Base-by-base conservation (phyloP, 495 filamentous ascomycete species). In the Delitschia confertaspora region DNA sequence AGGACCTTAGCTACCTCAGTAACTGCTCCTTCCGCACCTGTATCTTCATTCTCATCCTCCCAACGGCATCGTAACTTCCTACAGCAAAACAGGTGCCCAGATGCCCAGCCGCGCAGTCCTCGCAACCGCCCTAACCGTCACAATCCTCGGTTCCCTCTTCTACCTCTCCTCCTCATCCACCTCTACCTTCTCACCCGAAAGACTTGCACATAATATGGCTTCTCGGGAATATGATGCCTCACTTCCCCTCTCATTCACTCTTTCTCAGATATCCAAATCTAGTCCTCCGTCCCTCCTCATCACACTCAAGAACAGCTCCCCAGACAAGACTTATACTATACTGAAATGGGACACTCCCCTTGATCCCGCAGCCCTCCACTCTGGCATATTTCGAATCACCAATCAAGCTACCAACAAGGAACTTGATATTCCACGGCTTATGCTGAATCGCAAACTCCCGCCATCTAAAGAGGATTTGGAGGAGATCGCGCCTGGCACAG, bases 331-430 rank as follows among this genome's bases (percentile, higher is more conserved):
- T 8, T 52, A 45, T 26, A 57, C 53, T 2, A 18, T 57, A 23
- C 32, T 57, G 32, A 45, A 45, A 36, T 57, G 53, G 53, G 40
- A 34, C 27, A 52, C 48, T 7, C 53, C 53, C 2, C 36, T 57
- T 2, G 53, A 57, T 26, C 19, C 33, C 1, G 33, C 48, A 26
- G 53, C 53, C 5, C 13, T 26, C 5, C 52, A 52, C 22, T 33
- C 53, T 1, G 53, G 49, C 13, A 18, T 57, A 3, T 57, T 52
- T 30, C 33, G 33, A 6, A 8, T 53, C 9, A 17, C 22, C 4
- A 33, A 57, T 18, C 38, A 6, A n/a, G 49, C 31, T 11, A 31
- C 48, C 19, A 40, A 36, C 5, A 21, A 48, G n/a, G 45, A 48
- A 26, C 18, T 53, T 21, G 13, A 22, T 4, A 45, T 42, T 10